Evolutionary conservation across 2,329 filamentous ascomycete genomes (phyloP).

Genomic region (Myriosclerotinia curreyana): DNA sequence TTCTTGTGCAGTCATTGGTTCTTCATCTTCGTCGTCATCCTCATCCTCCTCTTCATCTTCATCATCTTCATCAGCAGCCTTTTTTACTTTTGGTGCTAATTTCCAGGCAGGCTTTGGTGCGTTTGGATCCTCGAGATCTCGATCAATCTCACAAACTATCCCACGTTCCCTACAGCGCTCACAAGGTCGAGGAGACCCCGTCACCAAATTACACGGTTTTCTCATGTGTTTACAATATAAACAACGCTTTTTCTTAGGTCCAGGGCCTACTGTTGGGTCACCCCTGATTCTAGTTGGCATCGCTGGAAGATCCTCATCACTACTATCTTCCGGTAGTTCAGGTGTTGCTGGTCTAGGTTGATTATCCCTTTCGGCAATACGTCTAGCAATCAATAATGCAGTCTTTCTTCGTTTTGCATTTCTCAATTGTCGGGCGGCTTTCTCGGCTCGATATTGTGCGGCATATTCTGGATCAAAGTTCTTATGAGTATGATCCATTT

Average conservation of each 20-base stretch:
- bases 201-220: background rate
- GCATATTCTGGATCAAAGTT: slow-evolving; percentile 6
- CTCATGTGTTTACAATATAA: slow-evolving; percentile 5
- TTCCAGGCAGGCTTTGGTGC: background rate
- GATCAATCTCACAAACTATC: slow-evolving; percentile 2
- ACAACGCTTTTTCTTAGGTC: background rate
- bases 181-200: background rate
- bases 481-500: slow-evolving; percentile 8
- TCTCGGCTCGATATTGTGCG: background rate
- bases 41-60: background rate
- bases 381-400: background rate
- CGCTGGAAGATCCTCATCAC: slow-evolving; percentile 11
- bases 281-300: background rate
- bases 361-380: background rate
- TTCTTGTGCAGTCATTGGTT: background rate
- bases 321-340: slow-evolving; percentile 1
- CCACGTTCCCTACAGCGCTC: slow-evolving; percentile 3
- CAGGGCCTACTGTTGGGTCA: background rate
- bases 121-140: background rate
- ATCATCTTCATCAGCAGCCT: fast-evolving
- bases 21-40: background rate
- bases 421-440: background rate
- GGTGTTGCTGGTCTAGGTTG: slow-evolving; percentile 1
- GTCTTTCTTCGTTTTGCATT: slow-evolving; percentile 4
- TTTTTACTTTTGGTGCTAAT: too few species aligned